Evolutionary conservation across 345 rosid genomes (phyloP).

Genomic region (Populus pruinosa): DNA sequence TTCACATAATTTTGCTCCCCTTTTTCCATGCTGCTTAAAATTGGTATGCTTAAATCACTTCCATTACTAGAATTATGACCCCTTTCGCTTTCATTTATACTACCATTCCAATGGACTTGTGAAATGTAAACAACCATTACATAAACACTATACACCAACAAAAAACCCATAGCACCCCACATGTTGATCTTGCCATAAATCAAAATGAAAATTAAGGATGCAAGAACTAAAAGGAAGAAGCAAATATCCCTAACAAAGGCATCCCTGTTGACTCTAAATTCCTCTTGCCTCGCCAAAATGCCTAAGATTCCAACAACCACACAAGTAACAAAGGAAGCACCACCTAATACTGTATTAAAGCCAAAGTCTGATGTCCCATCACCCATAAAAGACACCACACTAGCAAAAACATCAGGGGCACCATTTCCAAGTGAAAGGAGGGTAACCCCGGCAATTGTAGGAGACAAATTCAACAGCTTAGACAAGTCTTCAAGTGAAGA

Average conservation of each 20-base stretch:
- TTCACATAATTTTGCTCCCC: conserved; percentile 28
- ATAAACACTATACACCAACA: conserved; percentile 50
- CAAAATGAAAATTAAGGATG: conserved; percentile 47
- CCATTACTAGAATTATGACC: conserved; percentile 21
- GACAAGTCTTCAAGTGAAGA: conserved; percentile 74
- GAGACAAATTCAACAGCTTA: conserved; percentile 60
- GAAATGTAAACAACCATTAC: conserved; percentile 56
- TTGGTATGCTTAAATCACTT: conserved; percentile 34
- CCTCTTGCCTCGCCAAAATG: conserved; percentile 34
- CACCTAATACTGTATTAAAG: conserved; percentile 68
- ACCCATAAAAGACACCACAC: conserved; percentile 65
- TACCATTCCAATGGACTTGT: conserved; percentile 17
- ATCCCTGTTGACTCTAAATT: conserved; percentile 38
- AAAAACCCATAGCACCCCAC: conserved; percentile 61
- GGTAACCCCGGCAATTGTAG: conserved; percentile 84
- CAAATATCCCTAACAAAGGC: conserved; percentile 70
- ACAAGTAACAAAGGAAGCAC: conserved; percentile 70
- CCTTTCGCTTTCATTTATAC: conserved; percentile 1
- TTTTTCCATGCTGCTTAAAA: conserved; percentile 30
- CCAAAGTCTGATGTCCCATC: conserved; percentile 55
- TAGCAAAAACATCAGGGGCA: conserved; percentile 80
- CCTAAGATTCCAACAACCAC: conserved; percentile 76
- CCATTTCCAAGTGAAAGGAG: conserved; percentile 94
- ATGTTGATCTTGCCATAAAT: conserved; percentile 48
- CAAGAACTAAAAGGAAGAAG: conserved; percentile 59